Percentiles rank a stretch among this genome's conserved stretches.
phyloP scores from a whole-genome alignment of 768 basidiomycete genomes.

The Tricholoma matsutake region DNA sequence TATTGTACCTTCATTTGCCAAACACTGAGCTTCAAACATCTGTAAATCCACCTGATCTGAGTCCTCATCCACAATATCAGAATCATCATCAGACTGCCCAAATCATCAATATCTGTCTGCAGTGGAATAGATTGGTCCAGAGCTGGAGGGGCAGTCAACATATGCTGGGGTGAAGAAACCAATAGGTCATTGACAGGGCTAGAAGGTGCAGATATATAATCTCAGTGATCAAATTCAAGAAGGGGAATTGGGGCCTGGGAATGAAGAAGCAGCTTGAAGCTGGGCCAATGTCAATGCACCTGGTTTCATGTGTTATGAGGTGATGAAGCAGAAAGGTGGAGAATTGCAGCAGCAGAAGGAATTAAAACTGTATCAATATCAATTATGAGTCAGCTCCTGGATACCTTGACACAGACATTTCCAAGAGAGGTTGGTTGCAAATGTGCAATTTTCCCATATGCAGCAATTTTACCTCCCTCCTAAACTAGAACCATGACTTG shows the following conservation, averaged over 20 bases:
- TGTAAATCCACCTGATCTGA: background rate
- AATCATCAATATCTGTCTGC: background rate
- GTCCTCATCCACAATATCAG: background rate
- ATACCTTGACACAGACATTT: constrained; percentile 7
- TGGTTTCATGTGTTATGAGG: background rate
- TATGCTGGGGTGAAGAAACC: background rate
- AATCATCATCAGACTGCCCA: background rate
- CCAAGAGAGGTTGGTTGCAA: constrained; percentile 5
- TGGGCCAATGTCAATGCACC: constrained; percentile 3
- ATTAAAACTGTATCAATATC: constrained; percentile 8
- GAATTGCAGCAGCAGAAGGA: constrained; percentile 10
- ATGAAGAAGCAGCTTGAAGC: background rate
- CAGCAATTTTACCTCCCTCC: constrained; percentile 12
- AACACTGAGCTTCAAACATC: constrained; percentile 1
- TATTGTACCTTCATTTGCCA: too few species aligned
- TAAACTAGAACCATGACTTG: constrained; percentile 12
- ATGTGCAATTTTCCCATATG: constrained; percentile 8
- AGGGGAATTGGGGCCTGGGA: background rate
- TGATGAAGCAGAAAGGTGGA: constrained; percentile 4
- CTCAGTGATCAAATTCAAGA: background rate
- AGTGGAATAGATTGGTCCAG: background rate
- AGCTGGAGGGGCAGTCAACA: background rate
- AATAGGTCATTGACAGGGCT: background rate
- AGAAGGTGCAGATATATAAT: background rate
- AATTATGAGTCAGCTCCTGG: constrained; percentile 10